Evolutionary conservation across 108 stramenopile species (phyloP), one percentile per base, ranked within the genome.

Genomic region (Schizochytrium sp.): DNA sequence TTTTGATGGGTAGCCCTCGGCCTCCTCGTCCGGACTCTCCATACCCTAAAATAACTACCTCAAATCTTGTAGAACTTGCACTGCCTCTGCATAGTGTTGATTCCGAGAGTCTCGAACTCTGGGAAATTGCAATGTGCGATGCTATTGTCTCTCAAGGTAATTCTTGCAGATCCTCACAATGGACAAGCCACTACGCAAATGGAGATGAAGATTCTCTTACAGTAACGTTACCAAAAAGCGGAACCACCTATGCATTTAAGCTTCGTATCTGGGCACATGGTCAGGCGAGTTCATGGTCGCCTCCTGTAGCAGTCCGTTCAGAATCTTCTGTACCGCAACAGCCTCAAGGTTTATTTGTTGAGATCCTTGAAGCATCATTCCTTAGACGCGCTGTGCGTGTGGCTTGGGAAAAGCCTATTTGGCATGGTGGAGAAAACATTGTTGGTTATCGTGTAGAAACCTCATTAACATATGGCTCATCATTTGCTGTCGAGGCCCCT

Each of bases 111-210:
- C 57, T 69, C 64, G 0, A 38, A 69, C 12, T 28, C 28, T 69
- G 64, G 64, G 64, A 69, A 69, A 7, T 69, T 69, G 64, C 64
- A 3, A 69, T 69, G 64, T 58, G 57, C 57, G 64, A 69, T 28
- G 28, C 12, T 0, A 15, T 7, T 10, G 64, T 2, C 0, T 8
- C 19, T 38, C 1, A 7, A 38, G 64, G 40, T 7, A 44, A 13
- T 28, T 44, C 64, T 8, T 69, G 42, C 28, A 44, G 64, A 5
- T 15, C 12, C 64, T 69, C 44, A 44, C 42, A 10, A 7, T 13
- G 64, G 8, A 69, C 44, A 28, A 2, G 42, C 2, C 8, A 38
- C 12, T 7, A 15, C 0, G 42, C 64, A 7, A 38, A 44, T 8
- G 42, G 40, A 8, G 64, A 69, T 44, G 64, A 69, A 13, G 64